Conservation (phyloP, 2,329 filamentous ascomycete species). For the Lachnellula subtilissima region DNA sequence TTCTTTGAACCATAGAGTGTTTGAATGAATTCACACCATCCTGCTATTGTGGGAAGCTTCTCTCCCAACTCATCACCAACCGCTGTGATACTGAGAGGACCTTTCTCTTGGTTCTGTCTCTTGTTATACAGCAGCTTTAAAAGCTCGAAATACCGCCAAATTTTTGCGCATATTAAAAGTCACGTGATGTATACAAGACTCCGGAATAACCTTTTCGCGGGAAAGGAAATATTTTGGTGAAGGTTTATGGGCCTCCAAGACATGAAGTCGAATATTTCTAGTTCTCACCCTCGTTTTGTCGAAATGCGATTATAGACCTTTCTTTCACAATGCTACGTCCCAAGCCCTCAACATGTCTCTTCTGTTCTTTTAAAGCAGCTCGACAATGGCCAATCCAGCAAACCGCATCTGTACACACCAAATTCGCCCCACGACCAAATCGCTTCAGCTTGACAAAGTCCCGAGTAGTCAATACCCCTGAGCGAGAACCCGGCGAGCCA, state of each 20-base stretch:
- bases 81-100: too few relatives aligned
- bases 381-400: slow-evolving; percentile 20
- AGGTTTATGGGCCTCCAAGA: too few relatives aligned
- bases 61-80: too few relatives aligned
- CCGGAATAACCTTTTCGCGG: not conserved
- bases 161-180: too few relatives aligned
- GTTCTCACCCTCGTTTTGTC: not conserved
- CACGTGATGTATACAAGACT: not conserved
- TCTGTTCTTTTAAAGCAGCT: slow-evolving; percentile 25
- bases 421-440: slow-evolving; percentile 22
- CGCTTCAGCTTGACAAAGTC: slow-evolving; percentile 27
- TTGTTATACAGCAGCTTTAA: too few relatives aligned
- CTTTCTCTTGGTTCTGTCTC: too few relatives aligned
- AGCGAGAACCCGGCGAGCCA: slow-evolving; percentile 1
- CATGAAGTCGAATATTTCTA: not conserved
- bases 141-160: too few relatives aligned
- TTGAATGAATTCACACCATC: too few relatives aligned
- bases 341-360: slow-evolving; percentile 23
- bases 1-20: not conserved
- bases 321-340: slow-evolving; percentile 24
- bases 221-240: not conserved
- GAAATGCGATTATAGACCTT: slow-evolving; percentile 9
- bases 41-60: too few relatives aligned
- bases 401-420: slow-evolving; percentile 24
- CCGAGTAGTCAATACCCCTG: slow-evolving; percentile 17